Base-by-base conservation (phyloP, 1,284 basidiomycete species). In the Chalciporus sp. region DNA sequence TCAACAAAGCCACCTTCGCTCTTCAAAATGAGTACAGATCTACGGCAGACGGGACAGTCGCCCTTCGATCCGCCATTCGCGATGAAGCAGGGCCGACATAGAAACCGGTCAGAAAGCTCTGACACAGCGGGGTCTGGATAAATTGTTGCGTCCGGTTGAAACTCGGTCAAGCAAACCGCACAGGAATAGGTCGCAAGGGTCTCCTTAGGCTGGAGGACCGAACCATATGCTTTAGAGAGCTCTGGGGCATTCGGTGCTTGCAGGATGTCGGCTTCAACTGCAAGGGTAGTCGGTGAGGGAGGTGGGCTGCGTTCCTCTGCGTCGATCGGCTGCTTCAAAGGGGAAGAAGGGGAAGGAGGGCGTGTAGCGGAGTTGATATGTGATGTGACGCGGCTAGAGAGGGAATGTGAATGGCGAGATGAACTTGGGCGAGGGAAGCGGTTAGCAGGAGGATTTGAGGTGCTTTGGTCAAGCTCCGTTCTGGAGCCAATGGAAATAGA, bases 151-250 rank as follows among this genome's bases (percentile, higher is more conserved):
- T 92, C 89, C 1, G 89, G 89, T 45, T 83, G 80, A 65, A 92
- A 92, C 5, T 77, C 74, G 0, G 76, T 70, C 9, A 75, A 72
- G 63, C 90, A 92, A n/a, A 82, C 67, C 35, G 79, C 78, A 65
- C 90, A 92, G 4, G 81, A 79, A 63, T 87, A 86, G 12, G 81
- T 79, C 10, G 77, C 70, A 23, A 91, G 76, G 7, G 84, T 79
- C 64, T 88, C 86, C 61, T 85, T 85, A n/a, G 87, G 82, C 64
- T 92, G 90, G 19, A 92, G 74, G 27, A 92, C 79, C 1, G 89
- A 90, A 29, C 90, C 90, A 61, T 91, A 92, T 9, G 87, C 90
- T 70, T 90, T 92, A 46, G 89, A 83, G 31, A 92, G 81, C 26
- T 78, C 77, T 2, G 84, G 82, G 2, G 79, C 79, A 57, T 82